These are phyloP conservation scores for Ogataea trehaloabstinens DNA, from an alignment of 805 yeast species.

Conservation along the genomic window DNA sequence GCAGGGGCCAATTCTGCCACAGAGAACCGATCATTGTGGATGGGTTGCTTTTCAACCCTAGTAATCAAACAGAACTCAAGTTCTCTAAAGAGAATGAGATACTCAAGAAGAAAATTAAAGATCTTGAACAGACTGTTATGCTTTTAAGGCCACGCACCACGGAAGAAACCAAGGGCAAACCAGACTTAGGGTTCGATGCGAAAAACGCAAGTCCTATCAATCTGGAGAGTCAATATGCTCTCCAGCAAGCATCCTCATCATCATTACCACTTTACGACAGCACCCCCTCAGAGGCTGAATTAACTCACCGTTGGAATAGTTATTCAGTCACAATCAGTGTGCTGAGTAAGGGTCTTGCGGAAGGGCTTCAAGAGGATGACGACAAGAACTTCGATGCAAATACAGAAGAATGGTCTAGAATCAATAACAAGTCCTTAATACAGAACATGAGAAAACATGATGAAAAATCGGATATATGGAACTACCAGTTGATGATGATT, in stretches of 20 bases:
- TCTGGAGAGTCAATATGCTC: neutral
- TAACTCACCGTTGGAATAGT: slow-evolving; percentile 23
- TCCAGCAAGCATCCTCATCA: neutral
- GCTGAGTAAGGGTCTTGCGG: slow-evolving; percentile 24
- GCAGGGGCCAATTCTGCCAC: slow-evolving; percentile 30
- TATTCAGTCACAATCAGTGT: slow-evolving; percentile 25
- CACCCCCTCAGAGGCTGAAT: slow-evolving; percentile 3
- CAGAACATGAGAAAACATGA: slow-evolving; percentile 15
- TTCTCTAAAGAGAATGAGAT: slow-evolving; percentile 29
- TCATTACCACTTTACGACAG: slow-evolving; percentile 2
- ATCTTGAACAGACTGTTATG: slow-evolving; percentile 24
- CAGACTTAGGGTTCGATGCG: neutral
- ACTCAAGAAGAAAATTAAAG: slow-evolving; percentile 24
- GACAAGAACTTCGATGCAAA: slow-evolving; percentile 24
- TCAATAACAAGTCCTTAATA: slow-evolving; percentile 12
- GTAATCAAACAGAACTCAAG: slow-evolving; percentile 22
- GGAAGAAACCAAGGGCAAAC: neutral
- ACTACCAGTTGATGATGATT: slow-evolving; percentile 22
- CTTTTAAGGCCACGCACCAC: slow-evolving; percentile 5
- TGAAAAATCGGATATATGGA: slow-evolving; percentile 26
- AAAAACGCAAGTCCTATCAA: neutral
- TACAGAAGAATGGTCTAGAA: slow-evolving; percentile 30
- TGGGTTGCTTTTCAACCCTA: slow-evolving; percentile 29
- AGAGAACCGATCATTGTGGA: slow-evolving; percentile 35
- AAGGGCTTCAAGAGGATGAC: slow-evolving; percentile 22